Evolutionary conservation across 179 eudicot species (phyloP).

Genomic region (Spergularia azorica): DNA sequence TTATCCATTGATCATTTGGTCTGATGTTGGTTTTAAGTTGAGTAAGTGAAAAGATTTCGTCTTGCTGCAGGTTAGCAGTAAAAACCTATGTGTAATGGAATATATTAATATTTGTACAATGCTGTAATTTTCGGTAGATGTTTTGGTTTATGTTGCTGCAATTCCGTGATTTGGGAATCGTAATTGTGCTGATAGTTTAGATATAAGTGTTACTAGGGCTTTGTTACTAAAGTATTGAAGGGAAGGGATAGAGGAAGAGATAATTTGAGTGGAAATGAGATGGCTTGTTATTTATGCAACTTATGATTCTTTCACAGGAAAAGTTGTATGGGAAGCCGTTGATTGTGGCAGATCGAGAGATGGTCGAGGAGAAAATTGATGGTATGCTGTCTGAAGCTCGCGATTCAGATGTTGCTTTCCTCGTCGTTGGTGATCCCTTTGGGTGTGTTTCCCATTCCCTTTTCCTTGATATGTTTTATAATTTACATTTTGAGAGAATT

Average conservation of each 20-base stretch:
- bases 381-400: slow-evolving; percentile 64
- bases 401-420: slow-evolving; percentile 25
- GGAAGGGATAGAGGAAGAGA: too few species aligned
- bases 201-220: too few species aligned
- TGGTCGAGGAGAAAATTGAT: slow-evolving; percentile 86
- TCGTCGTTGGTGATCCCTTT: slow-evolving; percentile 68
- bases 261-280: too few species aligned
- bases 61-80: background rate
- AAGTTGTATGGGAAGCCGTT: slow-evolving; percentile 67
- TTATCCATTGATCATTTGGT: too few species aligned
- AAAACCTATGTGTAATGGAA: background rate
- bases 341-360: slow-evolving; percentile 77
- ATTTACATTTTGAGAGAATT: background rate
- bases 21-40: background rate
- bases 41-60: background rate
- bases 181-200: too few species aligned
- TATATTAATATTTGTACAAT: background rate
- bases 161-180: background rate
- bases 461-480: background rate
- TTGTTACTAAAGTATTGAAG: too few species aligned
- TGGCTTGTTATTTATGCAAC: background rate
- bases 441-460: slow-evolving; percentile 44
- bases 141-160: background rate
- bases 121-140: background rate
- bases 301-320: slow-evolving; percentile 45